phyloP scores from a whole-genome alignment of 2,329 filamentous ascomycete genomes.

The Beauveria varroae region DNA sequence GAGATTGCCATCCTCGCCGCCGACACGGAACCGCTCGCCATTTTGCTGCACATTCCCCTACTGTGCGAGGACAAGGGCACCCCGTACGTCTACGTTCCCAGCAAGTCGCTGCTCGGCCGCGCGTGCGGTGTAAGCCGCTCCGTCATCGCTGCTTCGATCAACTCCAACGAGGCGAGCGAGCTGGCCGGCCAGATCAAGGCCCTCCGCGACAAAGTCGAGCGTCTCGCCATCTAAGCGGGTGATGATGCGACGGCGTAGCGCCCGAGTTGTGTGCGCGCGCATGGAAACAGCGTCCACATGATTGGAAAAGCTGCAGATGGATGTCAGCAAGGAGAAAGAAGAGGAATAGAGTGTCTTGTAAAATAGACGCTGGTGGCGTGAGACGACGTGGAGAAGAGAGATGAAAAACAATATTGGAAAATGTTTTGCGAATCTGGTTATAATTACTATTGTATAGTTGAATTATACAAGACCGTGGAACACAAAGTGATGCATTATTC shows the following conservation, averaged over 20 bases:
- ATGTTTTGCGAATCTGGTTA: background rate
- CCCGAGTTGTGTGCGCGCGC: background rate
- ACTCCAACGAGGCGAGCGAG: conserved; percentile 85
- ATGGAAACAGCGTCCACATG: background rate
- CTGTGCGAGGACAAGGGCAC: conserved; percentile 74
- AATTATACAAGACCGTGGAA: background rate
- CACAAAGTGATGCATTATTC: background rate
- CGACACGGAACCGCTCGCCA: conserved; percentile 78
- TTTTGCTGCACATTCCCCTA: conserved; percentile 81
- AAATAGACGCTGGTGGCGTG: background rate
- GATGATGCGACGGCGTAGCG: background rate
- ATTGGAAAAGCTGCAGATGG: background rate
- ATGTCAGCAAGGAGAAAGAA: background rate
- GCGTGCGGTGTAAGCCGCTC: conserved; percentile 83
- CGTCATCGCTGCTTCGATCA: conserved; percentile 84
- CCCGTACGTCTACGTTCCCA: conserved; percentile 61
- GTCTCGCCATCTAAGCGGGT: conserved; percentile 75
- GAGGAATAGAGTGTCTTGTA: background rate
- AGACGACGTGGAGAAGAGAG: background rate
- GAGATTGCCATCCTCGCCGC: conserved; percentile 87
- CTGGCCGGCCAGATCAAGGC: conserved; percentile 79
- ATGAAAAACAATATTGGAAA: background rate
- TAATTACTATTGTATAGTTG: background rate
- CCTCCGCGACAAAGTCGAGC: conserved; percentile 92
- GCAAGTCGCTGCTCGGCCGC: conserved; percentile 78